These are phyloP conservation scores for Penicillium frequentans DNA, from an alignment of 2,329 filamentous ascomycete species.

Conservation along the genomic window DNA sequence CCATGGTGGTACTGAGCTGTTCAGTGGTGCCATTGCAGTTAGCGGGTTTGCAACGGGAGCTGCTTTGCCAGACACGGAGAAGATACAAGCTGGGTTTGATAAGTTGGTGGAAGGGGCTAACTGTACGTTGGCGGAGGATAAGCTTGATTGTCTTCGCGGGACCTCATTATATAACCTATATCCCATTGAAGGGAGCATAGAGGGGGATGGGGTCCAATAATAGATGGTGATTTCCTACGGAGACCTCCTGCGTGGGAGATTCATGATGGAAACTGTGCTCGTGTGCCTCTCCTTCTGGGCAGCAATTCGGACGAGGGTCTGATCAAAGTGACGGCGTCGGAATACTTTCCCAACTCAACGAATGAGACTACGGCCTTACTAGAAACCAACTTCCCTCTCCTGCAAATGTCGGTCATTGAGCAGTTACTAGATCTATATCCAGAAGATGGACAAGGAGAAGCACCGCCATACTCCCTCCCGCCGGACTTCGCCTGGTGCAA, in stretches of 20 bases:
- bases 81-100: background rate
- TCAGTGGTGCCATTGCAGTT: conserved; percentile 20
- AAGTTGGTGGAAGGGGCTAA: background rate
- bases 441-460: background rate
- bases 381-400: background rate
- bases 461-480: background rate
- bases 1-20: conserved; percentile 21
- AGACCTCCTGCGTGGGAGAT: conserved; percentile 5
- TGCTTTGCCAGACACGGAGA: background rate
- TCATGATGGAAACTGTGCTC: conserved; percentile 1
- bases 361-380: background rate
- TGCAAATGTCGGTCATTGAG: background rate
- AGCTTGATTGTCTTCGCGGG: background rate
- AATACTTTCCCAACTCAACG: background rate
- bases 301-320: conserved; percentile 1
- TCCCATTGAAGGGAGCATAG: background rate
- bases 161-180: background rate
- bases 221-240: conserved; percentile 6
- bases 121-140: background rate
- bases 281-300: background rate
- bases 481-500: conserved; percentile 6
- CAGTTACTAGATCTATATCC: background rate
- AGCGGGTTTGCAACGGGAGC: background rate
- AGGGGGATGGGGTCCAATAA: background rate
- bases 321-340: background rate